Base-by-base conservation (phyloP, 768 basidiomycete genomes). In the Hygrophorus pudorinus region DNA sequence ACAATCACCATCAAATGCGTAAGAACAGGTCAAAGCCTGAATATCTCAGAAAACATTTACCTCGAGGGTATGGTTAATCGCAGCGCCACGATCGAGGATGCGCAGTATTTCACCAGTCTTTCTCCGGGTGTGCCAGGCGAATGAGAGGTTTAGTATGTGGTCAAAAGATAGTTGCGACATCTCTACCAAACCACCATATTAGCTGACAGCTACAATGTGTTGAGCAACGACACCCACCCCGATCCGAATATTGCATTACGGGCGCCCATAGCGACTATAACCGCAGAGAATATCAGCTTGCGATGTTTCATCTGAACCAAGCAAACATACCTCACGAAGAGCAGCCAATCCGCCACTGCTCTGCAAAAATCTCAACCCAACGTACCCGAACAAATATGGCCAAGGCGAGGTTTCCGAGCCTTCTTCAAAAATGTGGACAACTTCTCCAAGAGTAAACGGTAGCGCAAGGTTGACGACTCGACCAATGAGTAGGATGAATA, bases 131-230 rank as follows among this genome's bases (percentile, higher is more conserved):
- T 84, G 89, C 74, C 83, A 90, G 4, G 82, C 74, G 50, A 92
- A 79, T 1, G 86, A 87, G 3, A 97, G 76, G 48, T 88, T 85
- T 8, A 97, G 70, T 2, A 96, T 64, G 55, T 94, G 92, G 48
- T 91, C 78, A 63, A 86, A 88, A 8, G 89, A 84, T 42, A 92
- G 67, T 53, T 79, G 72, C 1, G 82, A 83, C 89, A 94, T 92
- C 61, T 88, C 86, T 81, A 52, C 12, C 51, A 13, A 18, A 41
- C 24, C 28, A 47, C 4, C 43, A 45, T 28, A 42, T 45, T 10
- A 32, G 6, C 49, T 5, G 14, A 44, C 13, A 44, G 16, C 27
- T 36, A 40, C 14, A 33, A 40, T 18, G 27, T 20, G 21, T 17
- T 18, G n/a, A 33, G 34, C 21, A 17, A 30, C 11, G 8, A 14